Evolutionary conservation across 768 basidiomycete species (phyloP), one percentile per base, ranked within the genome.

Genomic region (Tulasnella sp.): DNA sequence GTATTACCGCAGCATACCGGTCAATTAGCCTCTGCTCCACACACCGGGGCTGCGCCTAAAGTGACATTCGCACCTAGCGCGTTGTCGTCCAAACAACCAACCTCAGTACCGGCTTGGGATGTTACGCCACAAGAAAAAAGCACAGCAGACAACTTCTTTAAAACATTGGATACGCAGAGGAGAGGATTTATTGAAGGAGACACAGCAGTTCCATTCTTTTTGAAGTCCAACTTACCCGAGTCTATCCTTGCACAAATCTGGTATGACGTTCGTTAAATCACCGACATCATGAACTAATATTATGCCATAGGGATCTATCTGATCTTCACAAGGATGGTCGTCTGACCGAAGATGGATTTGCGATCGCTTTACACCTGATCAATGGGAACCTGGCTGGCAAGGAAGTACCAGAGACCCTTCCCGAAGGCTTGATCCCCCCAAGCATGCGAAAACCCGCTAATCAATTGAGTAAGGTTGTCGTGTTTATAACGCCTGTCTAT

Each of bases 351-450:
- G 93, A 97, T 50, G 90, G 92, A 12, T 98, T 99, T 70, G 94
- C 96, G 7, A 85, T 98, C 46, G 96, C 92, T 2, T 82, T 93
- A 82, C 81, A 94, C 71, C 78, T 99, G 34, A 97, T 99, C 65
- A 87, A 89, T 70, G 79, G 79, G 66, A 91, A 85, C 70, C 72
- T 96, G 8, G 76, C 80, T 5, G 92, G 94, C 17, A 81, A 80
- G 62, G 84, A 87, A 2, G 71, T 96, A 46, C 90, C 91, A 0
- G 65, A 75, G 0, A 68, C 71, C n/a, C 74, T 99, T 27, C 90
- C 92, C 3, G 71, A 70, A 38, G 78, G 82, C 31, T 75, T 98
- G 48, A 69, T 96, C 4, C 96, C 96, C 5, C 93, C 92, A 1
- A 81, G 85, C 1, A 76, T 87, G 74, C 84, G 92, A 25, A 44